Evolutionary conservation across 306 rosid genomes (phyloP).

Genomic region (Quercus variabilis): DNA sequence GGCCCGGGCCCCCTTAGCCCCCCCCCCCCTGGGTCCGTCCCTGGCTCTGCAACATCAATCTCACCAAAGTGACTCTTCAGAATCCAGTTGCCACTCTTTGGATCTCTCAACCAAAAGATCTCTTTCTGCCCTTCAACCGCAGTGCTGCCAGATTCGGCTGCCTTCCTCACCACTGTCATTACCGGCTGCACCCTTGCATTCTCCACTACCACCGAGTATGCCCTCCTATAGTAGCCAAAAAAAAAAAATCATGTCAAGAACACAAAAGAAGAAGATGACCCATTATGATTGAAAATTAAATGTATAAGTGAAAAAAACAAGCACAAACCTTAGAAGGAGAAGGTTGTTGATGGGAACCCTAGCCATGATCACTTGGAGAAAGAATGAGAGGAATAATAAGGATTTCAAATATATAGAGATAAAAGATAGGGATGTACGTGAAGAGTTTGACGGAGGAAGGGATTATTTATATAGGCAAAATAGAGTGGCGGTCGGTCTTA

Average conservation of each 20-base stretch:
- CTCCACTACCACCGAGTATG: constrained; percentile 13
- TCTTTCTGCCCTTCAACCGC: constrained; percentile 4
- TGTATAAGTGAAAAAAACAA: not conserved
- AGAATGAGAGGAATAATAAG: not conserved
- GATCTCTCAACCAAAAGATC: constrained; percentile 63
- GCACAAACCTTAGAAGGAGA: constrained; percentile 29
- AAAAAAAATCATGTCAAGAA: not conserved
- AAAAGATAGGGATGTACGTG: not conserved
- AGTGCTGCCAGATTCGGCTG: not conserved
- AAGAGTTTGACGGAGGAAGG: not conserved
- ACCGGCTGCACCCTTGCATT: constrained; percentile 11
- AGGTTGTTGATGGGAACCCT: constrained; percentile 6
- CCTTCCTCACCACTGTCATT: not conserved
- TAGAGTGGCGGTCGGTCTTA: not conserved
- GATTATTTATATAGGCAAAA: constrained; percentile 17
- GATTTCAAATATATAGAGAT: not conserved
- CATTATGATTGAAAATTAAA: not conserved
- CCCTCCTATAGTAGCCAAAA: constrained; percentile 18
- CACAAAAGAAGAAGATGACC: not conserved
- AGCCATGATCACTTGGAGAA: constrained; percentile 20
- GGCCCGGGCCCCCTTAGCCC: no score
- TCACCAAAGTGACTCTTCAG: constrained; percentile 55
- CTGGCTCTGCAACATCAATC: constrained; percentile 43
- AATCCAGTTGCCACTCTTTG: constrained; percentile 62
- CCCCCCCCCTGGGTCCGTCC: no score